A percentile compares a stretch with the other conserved stretches of the same genome.
phyloP scores from a whole-genome alignment of 495 filamentous ascomycete species.

The Aspergillus heteromorphus region DNA sequence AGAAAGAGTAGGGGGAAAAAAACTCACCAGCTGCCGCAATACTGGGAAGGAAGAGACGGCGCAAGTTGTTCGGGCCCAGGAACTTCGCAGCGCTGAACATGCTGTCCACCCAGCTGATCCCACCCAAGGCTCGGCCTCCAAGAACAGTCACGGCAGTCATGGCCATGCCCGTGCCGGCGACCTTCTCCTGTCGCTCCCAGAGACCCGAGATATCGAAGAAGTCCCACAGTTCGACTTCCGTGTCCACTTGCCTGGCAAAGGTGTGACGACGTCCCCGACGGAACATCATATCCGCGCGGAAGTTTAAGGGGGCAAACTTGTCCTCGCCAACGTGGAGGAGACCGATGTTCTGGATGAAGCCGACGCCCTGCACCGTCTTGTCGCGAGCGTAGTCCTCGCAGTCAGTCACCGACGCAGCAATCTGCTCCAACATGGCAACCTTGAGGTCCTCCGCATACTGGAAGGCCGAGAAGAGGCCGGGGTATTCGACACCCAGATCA shows the following conservation, averaged over 20 bases:
- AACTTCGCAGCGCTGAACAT: conserved; percentile 72
- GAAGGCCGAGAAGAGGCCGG: conserved; percentile 78
- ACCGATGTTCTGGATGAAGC: conserved; percentile 79
- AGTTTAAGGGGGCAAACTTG: conserved; percentile 75
- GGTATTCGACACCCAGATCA: conserved; percentile 77
- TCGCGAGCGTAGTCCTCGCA: conserved; percentile 82
- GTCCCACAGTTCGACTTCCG: conserved; percentile 82
- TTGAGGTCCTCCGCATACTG: conserved; percentile 92
- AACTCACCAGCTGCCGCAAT: conserved; percentile 70
- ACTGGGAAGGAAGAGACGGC: conserved; percentile 76
- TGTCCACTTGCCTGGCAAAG: conserved; percentile 75
- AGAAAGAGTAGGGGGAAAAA: conserved; percentile 1
- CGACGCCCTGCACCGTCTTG: conserved; percentile 77
- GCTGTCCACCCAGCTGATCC: conserved; percentile 85
- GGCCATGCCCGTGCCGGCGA: conserved; percentile 87
- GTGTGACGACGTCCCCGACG: conserved; percentile 65
- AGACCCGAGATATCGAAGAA: conserved; percentile 83
- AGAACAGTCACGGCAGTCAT: conserved; percentile 86
- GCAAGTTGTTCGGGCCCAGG: conserved; percentile 76
- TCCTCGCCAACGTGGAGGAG: conserved; percentile 77
- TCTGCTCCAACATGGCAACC: conserved; percentile 81
- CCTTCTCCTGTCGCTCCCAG: conserved; percentile 88
- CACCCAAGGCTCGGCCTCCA: conserved; percentile 72
- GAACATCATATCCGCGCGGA: conserved; percentile 92
- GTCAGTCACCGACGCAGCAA: conserved; percentile 65